Base-by-base conservation (phyloP, 2,329 filamentous ascomycete species). In the Cercospora sojina region DNA sequence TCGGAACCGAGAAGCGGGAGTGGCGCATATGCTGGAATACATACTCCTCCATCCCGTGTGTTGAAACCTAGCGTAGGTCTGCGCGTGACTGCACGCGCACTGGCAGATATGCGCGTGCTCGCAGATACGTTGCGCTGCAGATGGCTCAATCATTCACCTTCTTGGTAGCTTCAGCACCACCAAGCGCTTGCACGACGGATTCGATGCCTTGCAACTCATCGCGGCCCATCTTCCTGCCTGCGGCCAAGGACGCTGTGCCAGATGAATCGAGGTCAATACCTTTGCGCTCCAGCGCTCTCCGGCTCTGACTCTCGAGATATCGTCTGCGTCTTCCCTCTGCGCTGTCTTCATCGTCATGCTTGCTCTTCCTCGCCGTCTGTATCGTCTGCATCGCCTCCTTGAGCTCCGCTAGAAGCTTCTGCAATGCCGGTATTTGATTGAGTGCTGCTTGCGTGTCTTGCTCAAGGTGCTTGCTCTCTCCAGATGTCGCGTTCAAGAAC, bases 261-360 rank as follows among this genome's bases (percentile, higher is more conserved):
- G 69, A 67, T 25, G 66, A 66, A n/a, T 77, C 78, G 59, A 78
- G 75, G 62, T 92, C 89, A 64, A 93, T 80, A 0, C 90, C 90
- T 55, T 88, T 82, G 53, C 87, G 84, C 80, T 96, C 91, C 47
- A 97, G 81, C 76, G 96, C 91, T 67, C 90, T 85, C 71, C 87
- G 83, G 59, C 91, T 91, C 74, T 93, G 89, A 62, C 86, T 85
- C 79, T 97, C 93, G 58, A 98, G 88, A 77, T 98, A 98, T 71
- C 90, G 86, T 64, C 90, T 84, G 67, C 94, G 84, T 77, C 95
- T 88, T 62, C 88, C 85, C 43, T 88, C 85, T 81, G 84, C 83
- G 62, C 82, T 79, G n/a, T 77, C 74, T 5, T 78, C 76, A 9
- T 78, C 75, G 6, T 75, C 73, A 3, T 73, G 60, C 13, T 64